Base-by-base conservation (phyloP, 371 early-diverging fungal species). In the Apophysomyces elegans region DNA sequence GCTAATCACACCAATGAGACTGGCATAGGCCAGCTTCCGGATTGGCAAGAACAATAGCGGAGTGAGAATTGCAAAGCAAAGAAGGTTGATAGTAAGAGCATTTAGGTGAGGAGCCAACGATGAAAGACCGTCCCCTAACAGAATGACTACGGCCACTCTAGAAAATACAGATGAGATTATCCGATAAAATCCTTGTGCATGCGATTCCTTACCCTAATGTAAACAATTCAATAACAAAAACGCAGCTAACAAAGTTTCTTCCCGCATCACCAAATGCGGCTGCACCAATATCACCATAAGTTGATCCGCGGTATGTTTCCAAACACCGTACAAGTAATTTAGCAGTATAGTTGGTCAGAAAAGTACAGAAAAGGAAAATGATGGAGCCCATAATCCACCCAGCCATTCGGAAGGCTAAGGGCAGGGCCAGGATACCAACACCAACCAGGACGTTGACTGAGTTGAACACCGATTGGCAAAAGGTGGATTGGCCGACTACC, bases 231-330 rank as follows among this genome's bases (percentile, higher is more conserved):
- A 85, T 45, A 46, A 84, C 72, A 72, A 90, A 89, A 8, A 92
- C 47, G 18, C 63, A 21, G 12, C 76, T 71, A 36, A 86, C 76
- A 26, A 73, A 46, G n/a, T 64, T 61, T 39, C 88, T 69, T 1
- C 84, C 88, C 1, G 67, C 36, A 14, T 74, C 72, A 58, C 90
- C 89, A 72, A 86, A 91, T 12, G 91, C 90, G 14, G 77, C 72
- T n/a, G 86, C 84, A 44, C 87, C 91, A 63, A 88, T 78, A 63
- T 91, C 91, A 7, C 85, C 84, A 70, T 88, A 89, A 4, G 84
- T 84, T 12, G 65, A 58, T 26, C 69, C 63, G 26, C 62, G 18
- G 50, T 71, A 44, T 63, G 62, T 45, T 68, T 74, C 74, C 8
- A 74, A 39, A 46, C 70, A 70, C 2, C 70, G 62, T 3, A 72